Evolutionary conservation across 2,329 filamentous ascomycete species (phyloP), one percentile per base, ranked within the genome.

Genomic region (Colletotrichum liaoningense): DNA sequence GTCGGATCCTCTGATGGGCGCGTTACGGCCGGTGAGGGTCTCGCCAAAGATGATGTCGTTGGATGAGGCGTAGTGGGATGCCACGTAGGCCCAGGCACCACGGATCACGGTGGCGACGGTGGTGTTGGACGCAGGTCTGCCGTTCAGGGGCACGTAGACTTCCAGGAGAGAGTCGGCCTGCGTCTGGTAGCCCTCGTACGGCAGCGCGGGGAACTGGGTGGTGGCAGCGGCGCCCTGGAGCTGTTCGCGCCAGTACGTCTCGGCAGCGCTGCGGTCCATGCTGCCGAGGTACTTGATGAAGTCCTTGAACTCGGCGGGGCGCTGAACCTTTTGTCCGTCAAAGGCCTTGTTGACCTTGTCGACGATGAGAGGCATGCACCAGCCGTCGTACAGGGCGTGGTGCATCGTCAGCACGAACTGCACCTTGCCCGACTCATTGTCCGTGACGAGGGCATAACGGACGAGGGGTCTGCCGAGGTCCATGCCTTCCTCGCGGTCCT

Each of bases 1-100:
- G 72, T 90, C 87, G 74, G 83, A 82, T 2, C 85, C 86, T 0
- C 83, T 76, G 30, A 89, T 81, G 1, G 86, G 83, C 0, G 85
- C 85, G 68, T 87, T 87, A 28, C 90, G 87, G 2, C 90, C 89
- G 0, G 89, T 90, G 4, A 92, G 81, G 0, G 89, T 91, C 81
- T 90, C 88, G 12, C 89, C 90, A 72, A 91, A 91, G 16, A 91
- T 82, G 7, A 91, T 83, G 70, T 91, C 89, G 24, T 83, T 78
- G 33, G 83, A 86, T 12, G 85, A 86, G 54, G 86, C 86, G 77
- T 91, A 90, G 46, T 85, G 82, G 0, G 88, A 86, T 0, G 88
- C 85, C 0, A 90, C 83, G 2, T 91, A 79, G 0, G 88, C 88
- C 89, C 89, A 92, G 0, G 88, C 90, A 28, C 87, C 88, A n/a